Evolutionary conservation across 192 early-diverging fungal genomes (phyloP).

Genomic region (Kappamyces sp.): DNA sequence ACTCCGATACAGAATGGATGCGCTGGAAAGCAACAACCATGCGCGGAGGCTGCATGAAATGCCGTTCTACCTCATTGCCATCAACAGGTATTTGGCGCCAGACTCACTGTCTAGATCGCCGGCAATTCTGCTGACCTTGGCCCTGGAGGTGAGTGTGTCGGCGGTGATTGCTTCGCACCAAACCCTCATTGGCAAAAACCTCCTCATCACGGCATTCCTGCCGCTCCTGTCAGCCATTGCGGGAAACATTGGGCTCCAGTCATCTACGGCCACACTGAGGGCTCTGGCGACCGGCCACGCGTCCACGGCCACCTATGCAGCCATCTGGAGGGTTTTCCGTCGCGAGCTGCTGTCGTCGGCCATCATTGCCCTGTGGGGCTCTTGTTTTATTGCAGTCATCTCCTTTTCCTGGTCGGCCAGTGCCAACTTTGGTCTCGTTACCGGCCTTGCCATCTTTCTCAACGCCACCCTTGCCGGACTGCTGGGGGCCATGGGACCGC

Average conservation of each 20-base stretch:
- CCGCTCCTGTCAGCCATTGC: constrained; percentile 40
- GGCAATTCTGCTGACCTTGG: constrained; percentile 32
- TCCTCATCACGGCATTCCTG: constrained; percentile 32
- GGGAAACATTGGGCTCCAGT: constrained; percentile 42
- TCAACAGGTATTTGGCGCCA: background rate
- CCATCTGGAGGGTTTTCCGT: constrained; percentile 24
- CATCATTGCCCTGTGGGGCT: constrained; percentile 9
- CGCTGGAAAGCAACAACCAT: constrained; percentile 3
- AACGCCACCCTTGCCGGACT: constrained; percentile 21
- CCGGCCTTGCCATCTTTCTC: constrained; percentile 24
- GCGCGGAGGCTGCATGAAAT: constrained; percentile 16
- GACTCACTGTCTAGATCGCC: constrained; percentile 17
- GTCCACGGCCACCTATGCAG: constrained; percentile 15
- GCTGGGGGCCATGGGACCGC: constrained; percentile 24
- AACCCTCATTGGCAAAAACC: constrained; percentile 17
- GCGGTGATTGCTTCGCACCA: constrained; percentile 24
- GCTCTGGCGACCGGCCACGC: constrained; percentile 41
- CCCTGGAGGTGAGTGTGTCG: constrained; percentile 31
- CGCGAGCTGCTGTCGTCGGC: constrained; percentile 23
- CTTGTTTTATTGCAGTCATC: too few species aligned
- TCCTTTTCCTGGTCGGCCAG: constrained; percentile 3
- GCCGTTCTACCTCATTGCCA: constrained; percentile 34
- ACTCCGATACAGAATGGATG: too few species aligned
- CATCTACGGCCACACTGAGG: constrained; percentile 38
- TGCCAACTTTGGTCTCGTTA: constrained; percentile 19